These are phyloP conservation scores for Gossypium turneri DNA, from an alignment of 345 rosid species.

Conservation along the genomic window DNA sequence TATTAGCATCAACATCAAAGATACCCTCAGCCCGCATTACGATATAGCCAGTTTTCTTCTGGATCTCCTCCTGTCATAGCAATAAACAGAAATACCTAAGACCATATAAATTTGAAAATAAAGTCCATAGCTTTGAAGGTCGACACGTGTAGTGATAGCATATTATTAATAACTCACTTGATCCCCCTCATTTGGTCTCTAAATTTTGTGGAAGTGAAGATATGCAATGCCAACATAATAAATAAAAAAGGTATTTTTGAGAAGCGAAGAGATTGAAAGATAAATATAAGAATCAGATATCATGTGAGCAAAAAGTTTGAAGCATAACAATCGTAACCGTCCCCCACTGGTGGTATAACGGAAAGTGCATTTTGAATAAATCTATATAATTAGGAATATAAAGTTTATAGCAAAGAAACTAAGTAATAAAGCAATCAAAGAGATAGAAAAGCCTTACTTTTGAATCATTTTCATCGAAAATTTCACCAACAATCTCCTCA, in stretches of 20 bases:
- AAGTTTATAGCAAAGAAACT: background rate
- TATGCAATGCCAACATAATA: background rate
- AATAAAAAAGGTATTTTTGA: no score
- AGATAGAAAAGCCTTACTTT: slow-evolving; percentile 44
- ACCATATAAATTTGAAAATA: background rate
- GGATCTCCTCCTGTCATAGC: slow-evolving; percentile 81
- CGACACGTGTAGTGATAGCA: background rate
- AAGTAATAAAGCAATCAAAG: background rate
- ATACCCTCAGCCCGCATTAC: slow-evolving; percentile 97
- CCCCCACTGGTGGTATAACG: background rate
- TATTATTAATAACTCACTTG: background rate
- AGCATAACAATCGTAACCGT: background rate
- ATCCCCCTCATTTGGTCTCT: background rate
- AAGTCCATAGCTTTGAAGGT: background rate
- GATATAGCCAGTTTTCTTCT: slow-evolving; percentile 95
- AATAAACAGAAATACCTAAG: background rate
- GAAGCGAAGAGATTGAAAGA: no score
- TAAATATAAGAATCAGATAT: background rate
- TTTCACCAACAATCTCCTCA: slow-evolving; percentile 98
- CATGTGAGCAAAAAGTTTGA: background rate
- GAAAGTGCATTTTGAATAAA: background rate
- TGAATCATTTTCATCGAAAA: slow-evolving; percentile 96
- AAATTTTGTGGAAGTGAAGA: background rate
- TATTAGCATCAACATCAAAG: slow-evolving; percentile 95
- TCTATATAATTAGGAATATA: background rate